phyloP scores from a whole-genome alignment of 805 yeast genomes.

The Myxozyma mucilagina region DNA sequence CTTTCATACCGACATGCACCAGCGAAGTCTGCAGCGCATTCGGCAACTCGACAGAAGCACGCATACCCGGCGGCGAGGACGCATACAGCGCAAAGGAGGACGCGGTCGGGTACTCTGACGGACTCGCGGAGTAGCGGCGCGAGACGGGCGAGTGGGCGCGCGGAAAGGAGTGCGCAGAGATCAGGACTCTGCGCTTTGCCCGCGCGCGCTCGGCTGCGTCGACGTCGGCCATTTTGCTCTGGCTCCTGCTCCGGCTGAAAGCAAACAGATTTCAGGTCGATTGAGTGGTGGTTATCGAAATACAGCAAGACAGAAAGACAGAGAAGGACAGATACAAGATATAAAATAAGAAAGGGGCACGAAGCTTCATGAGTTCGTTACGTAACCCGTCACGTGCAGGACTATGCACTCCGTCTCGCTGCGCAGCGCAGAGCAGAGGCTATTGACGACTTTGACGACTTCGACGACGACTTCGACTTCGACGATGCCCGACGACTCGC shows the following conservation, averaged over 20 bases:
- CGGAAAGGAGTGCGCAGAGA: conserved; percentile 24
- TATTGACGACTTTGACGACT: too few species aligned
- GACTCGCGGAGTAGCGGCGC: conserved; percentile 12
- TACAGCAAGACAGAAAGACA: too few species aligned
- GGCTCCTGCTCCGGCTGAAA: too few species aligned
- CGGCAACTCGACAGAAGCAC: not conserved
- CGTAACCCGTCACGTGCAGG: too few species aligned
- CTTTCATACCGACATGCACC: conserved; percentile 26
- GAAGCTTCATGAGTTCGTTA: too few species aligned
- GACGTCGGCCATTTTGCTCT: not conserved
- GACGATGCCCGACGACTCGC: conserved; percentile 5
- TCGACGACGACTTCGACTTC: too few species aligned
- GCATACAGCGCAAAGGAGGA: conserved; percentile 13
- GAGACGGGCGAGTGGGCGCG: conserved; percentile 24
- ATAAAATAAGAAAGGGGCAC: too few species aligned
- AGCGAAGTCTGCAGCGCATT: conserved; percentile 21
- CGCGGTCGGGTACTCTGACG: conserved; percentile 6
- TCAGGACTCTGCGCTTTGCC: conserved; percentile 19
- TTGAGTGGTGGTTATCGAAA: too few species aligned
- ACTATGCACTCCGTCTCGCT: too few species aligned
- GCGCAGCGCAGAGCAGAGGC: too few species aligned
- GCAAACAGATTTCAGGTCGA: too few species aligned
- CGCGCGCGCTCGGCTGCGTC: not conserved
- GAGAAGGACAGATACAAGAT: too few species aligned
- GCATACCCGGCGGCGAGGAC: conserved; percentile 6